Conservation (phyloP, 345 rosid genomes). For the Rhodomyrtus tomentosa region DNA sequence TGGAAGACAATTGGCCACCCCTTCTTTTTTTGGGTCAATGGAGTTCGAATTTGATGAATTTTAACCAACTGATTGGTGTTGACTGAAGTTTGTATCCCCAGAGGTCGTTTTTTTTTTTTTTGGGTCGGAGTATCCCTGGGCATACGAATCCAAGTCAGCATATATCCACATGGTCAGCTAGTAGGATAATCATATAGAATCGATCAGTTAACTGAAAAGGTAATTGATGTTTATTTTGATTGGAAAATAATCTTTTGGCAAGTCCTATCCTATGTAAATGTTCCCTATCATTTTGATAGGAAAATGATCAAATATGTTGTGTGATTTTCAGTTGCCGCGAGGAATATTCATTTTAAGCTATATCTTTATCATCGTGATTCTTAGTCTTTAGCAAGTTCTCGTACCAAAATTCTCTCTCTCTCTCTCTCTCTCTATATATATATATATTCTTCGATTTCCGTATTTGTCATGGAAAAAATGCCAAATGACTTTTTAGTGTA, state of each 20-base stretch:
- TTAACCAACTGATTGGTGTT: neutral
- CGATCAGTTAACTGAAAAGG: neutral
- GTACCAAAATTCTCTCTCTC: no score
- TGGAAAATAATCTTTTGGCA: no score
- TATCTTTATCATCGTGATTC: neutral
- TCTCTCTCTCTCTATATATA: no score
- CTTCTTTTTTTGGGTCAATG: neutral
- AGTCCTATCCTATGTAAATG: no score
- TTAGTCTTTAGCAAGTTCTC: neutral
- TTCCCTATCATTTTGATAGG: neutral
- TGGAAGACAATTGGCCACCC: neutral
- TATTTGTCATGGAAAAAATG: neutral
- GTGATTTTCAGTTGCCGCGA: neutral
- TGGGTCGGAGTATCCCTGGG: no score
- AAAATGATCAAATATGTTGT: neutral
- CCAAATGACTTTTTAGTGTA: neutral
- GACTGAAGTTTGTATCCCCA: neutral
- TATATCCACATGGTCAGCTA: neutral
- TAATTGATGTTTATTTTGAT: neutral
- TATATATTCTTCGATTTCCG: rapidly evolving
- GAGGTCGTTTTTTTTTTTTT: no score
- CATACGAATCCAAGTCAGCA: neutral
- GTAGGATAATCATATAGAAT: neutral
- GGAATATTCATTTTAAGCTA: neutral
- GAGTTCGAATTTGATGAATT: neutral